Conservation (phyloP, 176 grass and related monocot species). For the Paspalum vaginatum region DNA sequence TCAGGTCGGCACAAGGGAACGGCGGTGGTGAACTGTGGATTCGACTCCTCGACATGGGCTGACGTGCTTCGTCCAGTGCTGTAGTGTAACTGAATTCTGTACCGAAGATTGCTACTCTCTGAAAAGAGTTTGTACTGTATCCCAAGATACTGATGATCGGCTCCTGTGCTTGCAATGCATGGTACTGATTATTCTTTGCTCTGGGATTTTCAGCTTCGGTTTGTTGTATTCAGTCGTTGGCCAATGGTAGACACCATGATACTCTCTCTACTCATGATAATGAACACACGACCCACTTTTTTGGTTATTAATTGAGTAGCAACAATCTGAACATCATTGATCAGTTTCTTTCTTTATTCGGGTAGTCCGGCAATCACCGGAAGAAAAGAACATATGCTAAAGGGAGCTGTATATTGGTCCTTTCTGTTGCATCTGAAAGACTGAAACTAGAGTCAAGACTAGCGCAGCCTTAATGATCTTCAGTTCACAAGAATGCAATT, state of each 20-base stretch:
- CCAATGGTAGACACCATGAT: too few species aligned
- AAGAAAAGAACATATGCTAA: conserved; percentile 44
- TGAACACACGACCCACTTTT: not conserved
- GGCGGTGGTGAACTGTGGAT: too few species aligned
- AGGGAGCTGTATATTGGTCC: not conserved
- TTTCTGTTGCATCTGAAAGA: not conserved
- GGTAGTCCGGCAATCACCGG: not conserved
- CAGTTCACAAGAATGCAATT: not conserved
- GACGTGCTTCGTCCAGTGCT: not conserved
- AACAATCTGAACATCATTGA: conserved; percentile 17
- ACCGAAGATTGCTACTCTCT: not conserved
- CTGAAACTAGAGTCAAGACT: not conserved
- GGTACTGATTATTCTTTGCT: too few species aligned
- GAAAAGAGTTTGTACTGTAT: too few species aligned
- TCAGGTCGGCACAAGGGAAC: not conserved
- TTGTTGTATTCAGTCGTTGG: too few species aligned
- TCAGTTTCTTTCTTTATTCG: not conserved
- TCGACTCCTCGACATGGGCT: not conserved
- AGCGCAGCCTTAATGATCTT: not conserved
- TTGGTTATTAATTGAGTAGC: not conserved
- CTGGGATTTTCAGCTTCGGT: too few species aligned
- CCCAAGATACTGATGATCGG: too few species aligned
- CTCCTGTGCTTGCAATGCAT: too few species aligned
- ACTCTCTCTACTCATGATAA: too few species aligned
- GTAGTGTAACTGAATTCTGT: not conserved